phyloP scores from a whole-genome alignment of 2,329 filamentous ascomycete species.

The Cladophialophora immunda region DNA sequence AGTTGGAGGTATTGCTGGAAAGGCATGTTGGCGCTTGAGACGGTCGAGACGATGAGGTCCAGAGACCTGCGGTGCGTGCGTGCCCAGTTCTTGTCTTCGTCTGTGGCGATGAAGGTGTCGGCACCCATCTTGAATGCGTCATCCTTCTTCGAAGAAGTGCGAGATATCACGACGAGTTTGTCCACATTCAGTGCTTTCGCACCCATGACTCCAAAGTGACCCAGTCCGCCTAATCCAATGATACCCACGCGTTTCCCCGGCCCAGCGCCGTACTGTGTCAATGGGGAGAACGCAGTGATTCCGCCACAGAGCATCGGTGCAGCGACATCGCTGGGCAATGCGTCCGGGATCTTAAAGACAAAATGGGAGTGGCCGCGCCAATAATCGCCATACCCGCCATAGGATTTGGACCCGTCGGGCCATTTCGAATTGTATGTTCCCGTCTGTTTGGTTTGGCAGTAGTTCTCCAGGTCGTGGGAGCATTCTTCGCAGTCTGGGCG shows the following conservation, averaged over 20 bases:
- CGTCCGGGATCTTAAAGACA: conserved; percentile 58
- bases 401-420: conserved; percentile 68
- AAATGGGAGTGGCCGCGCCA: conserved; percentile 60
- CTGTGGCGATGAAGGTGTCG: conserved; percentile 65
- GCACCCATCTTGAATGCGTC: conserved; percentile 66
- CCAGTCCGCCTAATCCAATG: conserved; percentile 76
- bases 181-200: conserved; percentile 76
- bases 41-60: conserved; percentile 66
- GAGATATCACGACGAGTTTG: conserved; percentile 66
- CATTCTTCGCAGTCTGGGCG: conserved; percentile 64
- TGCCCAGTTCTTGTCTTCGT: conserved; percentile 64
- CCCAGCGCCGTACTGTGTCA: conserved; percentile 72
- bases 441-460: conserved; percentile 48
- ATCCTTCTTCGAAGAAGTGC: conserved; percentile 58
- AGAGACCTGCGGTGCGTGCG: conserved; percentile 58
- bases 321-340: conserved; percentile 58
- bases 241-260: conserved; percentile 77
- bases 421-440: conserved; percentile 70
- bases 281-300: conserved; percentile 75
- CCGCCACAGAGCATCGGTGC: conserved; percentile 82
- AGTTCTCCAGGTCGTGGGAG: conserved; percentile 51
- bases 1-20: conserved; percentile 68
- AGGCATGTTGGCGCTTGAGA: conserved; percentile 70
- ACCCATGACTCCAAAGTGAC: conserved; percentile 77
- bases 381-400: conserved; percentile 71